Percentiles rank a stretch among this genome's conserved stretches.
These are phyloP conservation scores for Mycena indigotica DNA, from an alignment of 768 basidiomycete genomes.

Conservation along the genomic window DNA sequence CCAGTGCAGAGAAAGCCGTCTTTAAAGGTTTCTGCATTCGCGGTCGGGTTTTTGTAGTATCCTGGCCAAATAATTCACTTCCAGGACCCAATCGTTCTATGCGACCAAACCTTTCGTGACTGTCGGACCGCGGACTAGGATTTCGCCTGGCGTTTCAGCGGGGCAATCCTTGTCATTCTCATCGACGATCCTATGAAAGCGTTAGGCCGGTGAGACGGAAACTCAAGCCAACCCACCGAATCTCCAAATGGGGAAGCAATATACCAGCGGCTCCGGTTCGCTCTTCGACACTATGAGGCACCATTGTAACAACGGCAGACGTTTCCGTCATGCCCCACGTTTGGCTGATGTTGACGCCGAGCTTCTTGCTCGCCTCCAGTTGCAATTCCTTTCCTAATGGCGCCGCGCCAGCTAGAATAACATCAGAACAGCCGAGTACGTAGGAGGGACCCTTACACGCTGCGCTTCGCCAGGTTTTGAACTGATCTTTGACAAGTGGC, in stretches of 20 bases:
- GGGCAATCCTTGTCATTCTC: constrained; percentile 15
- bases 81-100: background rate
- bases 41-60: constrained; percentile 21
- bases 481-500: constrained; percentile 13
- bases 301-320: constrained; percentile 7
- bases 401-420: constrained; percentile 12
- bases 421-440: no score
- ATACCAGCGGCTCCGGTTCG: constrained; percentile 12
- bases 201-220: background rate
- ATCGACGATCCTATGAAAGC: constrained; percentile 9
- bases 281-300: constrained; percentile 8
- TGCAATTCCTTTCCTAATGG: constrained; percentile 17
- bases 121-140: constrained; percentile 15
- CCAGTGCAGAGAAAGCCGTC: constrained; percentile 22
- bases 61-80: constrained; percentile 1
- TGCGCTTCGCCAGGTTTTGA: constrained; percentile 2
- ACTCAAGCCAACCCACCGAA: background rate
- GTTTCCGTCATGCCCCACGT: constrained; percentile 20
- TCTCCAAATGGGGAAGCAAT: background rate
- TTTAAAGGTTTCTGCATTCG: constrained; percentile 15
- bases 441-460: background rate
- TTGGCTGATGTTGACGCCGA: constrained; percentile 11
- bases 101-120: constrained; percentile 11
- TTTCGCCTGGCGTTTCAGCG: constrained; percentile 12
- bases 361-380: constrained; percentile 9